Percentiles rank a stretch among this genome's conserved stretches.
phyloP scores from a whole-genome alignment of 2,329 filamentous ascomycete species.

The Septoria petroselini region DNA sequence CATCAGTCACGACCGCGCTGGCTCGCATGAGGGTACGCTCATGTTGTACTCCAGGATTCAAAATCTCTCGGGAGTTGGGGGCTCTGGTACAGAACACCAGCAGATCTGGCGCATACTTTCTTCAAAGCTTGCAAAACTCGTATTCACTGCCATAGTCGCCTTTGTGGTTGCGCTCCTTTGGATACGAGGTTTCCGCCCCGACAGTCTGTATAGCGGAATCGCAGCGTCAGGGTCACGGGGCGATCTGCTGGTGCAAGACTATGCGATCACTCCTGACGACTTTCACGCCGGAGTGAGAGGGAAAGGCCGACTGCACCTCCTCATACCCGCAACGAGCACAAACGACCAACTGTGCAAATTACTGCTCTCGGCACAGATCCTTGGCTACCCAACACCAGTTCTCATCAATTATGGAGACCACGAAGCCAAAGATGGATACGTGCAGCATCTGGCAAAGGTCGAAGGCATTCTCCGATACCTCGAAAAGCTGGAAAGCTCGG shows the following conservation, averaged over 20 bases:
- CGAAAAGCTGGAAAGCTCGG: slow-evolving; percentile 20
- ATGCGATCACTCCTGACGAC: not conserved
- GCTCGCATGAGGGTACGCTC: not conserved
- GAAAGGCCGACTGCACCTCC: slow-evolving; percentile 50
- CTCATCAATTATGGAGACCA: slow-evolving; percentile 25
- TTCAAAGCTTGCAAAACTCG: slow-evolving; percentile 15
- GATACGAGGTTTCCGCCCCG: slow-evolving; percentile 7
- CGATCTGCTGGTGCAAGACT: not conserved
- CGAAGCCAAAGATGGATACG: slow-evolving; percentile 23
- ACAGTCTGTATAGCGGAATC: not conserved
- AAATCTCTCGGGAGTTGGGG: slow-evolving; percentile 1
- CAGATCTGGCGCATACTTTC: slow-evolving; percentile 14
- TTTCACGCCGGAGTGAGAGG: slow-evolving; percentile 3
- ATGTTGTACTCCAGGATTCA: slow-evolving; percentile 2
- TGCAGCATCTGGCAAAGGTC: slow-evolving; percentile 28
- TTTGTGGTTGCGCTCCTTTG: slow-evolving; percentile 10
- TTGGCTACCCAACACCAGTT: slow-evolving; percentile 24
- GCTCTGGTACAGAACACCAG: slow-evolving; percentile 2
- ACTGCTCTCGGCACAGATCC: slow-evolving; percentile 20
- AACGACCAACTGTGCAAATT: slow-evolving; percentile 34
- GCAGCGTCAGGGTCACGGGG: not conserved
- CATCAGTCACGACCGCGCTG: not conserved
- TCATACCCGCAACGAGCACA: slow-evolving; percentile 51
- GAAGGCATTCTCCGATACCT: slow-evolving; percentile 22
- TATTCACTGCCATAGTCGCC: slow-evolving; percentile 12